phyloP scores from a whole-genome alignment of 345 rosid genomes.

The Trapa bicornis region DNA sequence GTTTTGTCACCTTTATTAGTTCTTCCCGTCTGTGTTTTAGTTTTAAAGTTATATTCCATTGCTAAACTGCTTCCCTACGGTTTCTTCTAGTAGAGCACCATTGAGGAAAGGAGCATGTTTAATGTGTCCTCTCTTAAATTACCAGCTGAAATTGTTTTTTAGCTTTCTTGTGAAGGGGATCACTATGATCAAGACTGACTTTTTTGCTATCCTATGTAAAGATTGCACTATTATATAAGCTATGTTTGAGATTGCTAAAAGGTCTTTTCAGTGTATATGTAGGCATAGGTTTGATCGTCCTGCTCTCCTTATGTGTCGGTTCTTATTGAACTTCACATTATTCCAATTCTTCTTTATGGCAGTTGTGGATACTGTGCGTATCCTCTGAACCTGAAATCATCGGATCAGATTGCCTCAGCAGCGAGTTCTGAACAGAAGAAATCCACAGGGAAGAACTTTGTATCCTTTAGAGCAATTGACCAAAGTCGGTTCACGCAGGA shows the following conservation, averaged over 20 bases:
- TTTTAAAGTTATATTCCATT: too few relatives aligned
- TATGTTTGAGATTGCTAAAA: not conserved
- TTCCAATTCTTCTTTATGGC: not conserved
- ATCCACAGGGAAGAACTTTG: conserved; percentile 4
- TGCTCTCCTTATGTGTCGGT: not conserved
- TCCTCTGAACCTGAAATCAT: conserved; percentile 11
- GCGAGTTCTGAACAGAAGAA: not conserved
- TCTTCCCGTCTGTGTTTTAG: too few relatives aligned
- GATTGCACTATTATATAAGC: too few relatives aligned
- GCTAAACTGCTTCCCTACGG: too few relatives aligned
- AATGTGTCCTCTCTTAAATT: too few relatives aligned
- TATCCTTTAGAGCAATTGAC: conserved; percentile 5
- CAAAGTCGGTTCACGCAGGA: conserved; percentile 9
- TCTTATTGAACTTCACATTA: not conserved
- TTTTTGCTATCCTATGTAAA: not conserved
- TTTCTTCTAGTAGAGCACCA: too few relatives aligned
- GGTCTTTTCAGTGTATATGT: not conserved
- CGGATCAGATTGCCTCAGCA: conserved; percentile 1
- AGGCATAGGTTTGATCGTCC: not conserved
- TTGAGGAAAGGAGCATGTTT: too few relatives aligned
- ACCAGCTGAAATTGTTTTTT: not conserved
- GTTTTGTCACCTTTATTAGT: too few relatives aligned
- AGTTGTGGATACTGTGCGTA: conserved; percentile 12
- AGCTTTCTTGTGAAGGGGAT: not conserved
- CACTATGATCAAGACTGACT: not conserved